Evolutionary conservation across 768 basidiomycete species (phyloP), one percentile per base, ranked within the genome.

Genomic region (Trametes maxima): DNA sequence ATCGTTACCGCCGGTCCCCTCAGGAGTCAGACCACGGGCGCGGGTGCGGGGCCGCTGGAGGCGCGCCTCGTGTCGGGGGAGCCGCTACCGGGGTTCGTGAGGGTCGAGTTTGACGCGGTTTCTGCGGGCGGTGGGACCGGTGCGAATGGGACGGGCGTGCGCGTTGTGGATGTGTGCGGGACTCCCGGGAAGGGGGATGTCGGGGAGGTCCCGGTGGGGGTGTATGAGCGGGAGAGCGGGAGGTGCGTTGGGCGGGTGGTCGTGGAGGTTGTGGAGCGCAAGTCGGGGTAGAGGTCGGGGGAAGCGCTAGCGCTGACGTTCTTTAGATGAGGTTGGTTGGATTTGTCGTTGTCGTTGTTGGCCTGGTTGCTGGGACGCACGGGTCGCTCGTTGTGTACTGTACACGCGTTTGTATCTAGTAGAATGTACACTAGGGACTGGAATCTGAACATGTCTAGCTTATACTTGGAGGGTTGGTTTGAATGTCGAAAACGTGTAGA

Each of bases 111-210:
- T 47, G 79, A 77, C 37, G 64, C 61, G 25, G 50, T 52, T n/a
- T 45, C 51, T 19, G 28, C 4, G 28, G 28, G 28, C 8, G 59
- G 59, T 37, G 59, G 55, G 24, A 49, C 4, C 8, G 59, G 59
- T 37, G 59, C 50, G 24, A 49, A 35, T 62, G 70, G 69, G 25
- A 65, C 61, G 11, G 57, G 63, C 21, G 77, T 75, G 70, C 82
- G 81, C 37, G 77, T 74, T 13, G 77, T 87, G 25, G 85, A 88
- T 66, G 76, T 88, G 40, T 79, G 77, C 57, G 88, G 87, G 25
- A 75, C 79, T 36, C 84, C 87, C 2, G 68, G 66, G 35, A 73
- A 76, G 39, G 69, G 71, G 7, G 85, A 88, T 63, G 65, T 85
- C 37, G 87, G 87, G 22, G 79, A 82, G 69, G 68, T 81, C 57